Evolutionary conservation across 1,284 basidiomycete species (phyloP), one percentile per base, ranked within the genome.

Genomic region (Moesziomyces aphidis): DNA sequence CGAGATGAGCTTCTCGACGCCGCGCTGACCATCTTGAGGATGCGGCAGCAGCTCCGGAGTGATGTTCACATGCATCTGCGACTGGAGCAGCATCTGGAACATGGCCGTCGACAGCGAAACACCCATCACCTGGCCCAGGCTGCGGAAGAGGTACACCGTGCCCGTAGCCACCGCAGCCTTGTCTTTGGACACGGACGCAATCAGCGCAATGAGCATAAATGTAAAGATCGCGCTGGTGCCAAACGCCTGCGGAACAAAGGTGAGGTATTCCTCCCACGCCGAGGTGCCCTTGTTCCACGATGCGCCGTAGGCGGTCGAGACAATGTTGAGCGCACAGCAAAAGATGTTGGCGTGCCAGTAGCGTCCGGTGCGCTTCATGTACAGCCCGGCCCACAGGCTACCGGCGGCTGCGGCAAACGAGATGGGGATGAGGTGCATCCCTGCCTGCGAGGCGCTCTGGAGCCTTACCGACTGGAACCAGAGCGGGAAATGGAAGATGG

Each of bases 391-490:
- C 61, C 92, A 90, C 17, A 95, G 79, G 1, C 91, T 92, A 0
- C 92, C 92, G 5, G 87, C 83, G 0, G 91, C 91, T 84, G 93
- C 90, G 1, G 90, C 88, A 1, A 91, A 72, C 47, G 91, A 91
- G 73, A 93, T 93, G 0, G 93, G 93, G 11, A 93, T 85, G 19
- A 94, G 83, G 82, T 94, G 93, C 1, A 91, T 86, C 9, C 93
- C 93, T 8, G 88, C 89, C 68, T 89, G 87, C 36, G 91, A 89
- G 19, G 93, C 88, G 17, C 90, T 89, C 76, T 89, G 88, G 57
- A 93, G 86, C 65, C 89, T 87, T 8, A 94, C 93, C 0, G 91
- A 92, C 84, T 94, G 92, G 85, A 94, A 94, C 91, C 91, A 94
- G 84, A 91, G 91, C 2, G 93, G 93, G 82, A 89, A 92, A 85